Evolutionary conservation across 331 rosid genomes (phyloP), one percentile per base, ranked within the genome.

Genomic region (Phaseolus coccineus): DNA sequence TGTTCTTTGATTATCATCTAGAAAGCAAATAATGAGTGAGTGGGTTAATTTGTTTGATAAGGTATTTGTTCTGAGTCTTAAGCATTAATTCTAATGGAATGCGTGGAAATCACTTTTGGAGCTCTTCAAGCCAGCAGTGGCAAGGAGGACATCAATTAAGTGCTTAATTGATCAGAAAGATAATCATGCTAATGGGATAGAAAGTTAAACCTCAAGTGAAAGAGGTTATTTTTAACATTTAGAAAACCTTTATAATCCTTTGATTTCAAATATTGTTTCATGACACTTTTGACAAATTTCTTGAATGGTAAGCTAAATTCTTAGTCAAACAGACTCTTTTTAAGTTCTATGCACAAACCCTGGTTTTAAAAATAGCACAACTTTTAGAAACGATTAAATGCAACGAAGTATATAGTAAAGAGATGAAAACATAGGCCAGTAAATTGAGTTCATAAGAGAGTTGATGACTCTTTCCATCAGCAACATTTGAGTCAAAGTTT

Each of bases 381-480:
- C 48, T 3, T 24, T 30, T 7, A n/a, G 56, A 15, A 35, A 4
- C 11, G 4, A 48, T 35, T 64, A 10, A 15, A 77, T 24, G 65
- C 30, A 22, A 22, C 4, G 3, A 33, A 25, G 7, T 22, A 73
- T 55, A 56, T 11, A 19, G 10, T 22, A 37, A 28, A 70, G 52
- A 46, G 33, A 16, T 53, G 47, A 72, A 53, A 71, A 72, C 52
- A 25, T 37, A 35, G 50, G 42, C 39, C 40, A 46, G 7, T 14
- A 44, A 14, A 11, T 50, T 50, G 25, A 70, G 62, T 50, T 28
- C 44, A 53, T 35, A 52, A 35, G 14, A 52, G 33, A 19, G 12
- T 72, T 72, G 77, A 52, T 35, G 7, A 35, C 65, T 72, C 19
- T 8, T 72, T 52, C 22, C 58, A 72, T 53, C 13, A 35, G 50